Evolutionary conservation across 2,329 filamentous ascomycete genomes (phyloP).

Genomic region (Aspergillus hiratsukae): DNA sequence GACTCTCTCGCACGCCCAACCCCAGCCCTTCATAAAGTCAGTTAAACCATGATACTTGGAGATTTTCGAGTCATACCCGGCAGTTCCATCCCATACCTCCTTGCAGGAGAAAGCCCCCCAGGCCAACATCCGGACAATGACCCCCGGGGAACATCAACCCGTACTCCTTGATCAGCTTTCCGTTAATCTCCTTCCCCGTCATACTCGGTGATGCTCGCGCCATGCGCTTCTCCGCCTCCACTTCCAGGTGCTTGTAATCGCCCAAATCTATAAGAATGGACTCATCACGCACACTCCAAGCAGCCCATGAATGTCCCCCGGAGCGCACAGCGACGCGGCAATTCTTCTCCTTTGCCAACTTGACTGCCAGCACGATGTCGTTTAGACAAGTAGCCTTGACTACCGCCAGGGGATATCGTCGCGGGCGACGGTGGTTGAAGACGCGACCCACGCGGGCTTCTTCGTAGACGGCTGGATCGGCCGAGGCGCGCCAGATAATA

Average conservation of each 20-base stretch:
- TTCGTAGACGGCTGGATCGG: conserved; percentile 22
- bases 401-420: conserved; percentile 37
- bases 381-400: conserved; percentile 31
- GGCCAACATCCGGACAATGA: background rate
- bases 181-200: background rate
- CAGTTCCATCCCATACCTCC: background rate
- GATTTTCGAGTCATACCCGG: background rate
- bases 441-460: conserved; percentile 33
- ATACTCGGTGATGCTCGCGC: no score
- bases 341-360: conserved; percentile 28
- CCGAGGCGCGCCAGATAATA: conserved; percentile 4
- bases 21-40: conserved; percentile 16
- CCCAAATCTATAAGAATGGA: background rate
- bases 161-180: background rate
- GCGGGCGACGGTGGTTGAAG: conserved; percentile 38
- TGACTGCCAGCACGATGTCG: conserved; percentile 33
- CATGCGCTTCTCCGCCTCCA: no score
- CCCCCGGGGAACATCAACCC: no score
- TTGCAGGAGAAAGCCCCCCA: background rate
- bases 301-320: conserved; percentile 46
- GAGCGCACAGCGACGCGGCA: conserved; percentile 42
- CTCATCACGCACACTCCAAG: conserved; percentile 22
- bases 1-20: conserved; percentile 48
- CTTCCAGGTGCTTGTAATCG: background rate
- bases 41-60: no score